Percentiles rank a stretch among this genome's conserved stretches.
These are phyloP conservation scores for Tuber microsphaerosporum DNA, from an alignment of 495 filamentous ascomycete genomes.

Conservation along the genomic window DNA sequence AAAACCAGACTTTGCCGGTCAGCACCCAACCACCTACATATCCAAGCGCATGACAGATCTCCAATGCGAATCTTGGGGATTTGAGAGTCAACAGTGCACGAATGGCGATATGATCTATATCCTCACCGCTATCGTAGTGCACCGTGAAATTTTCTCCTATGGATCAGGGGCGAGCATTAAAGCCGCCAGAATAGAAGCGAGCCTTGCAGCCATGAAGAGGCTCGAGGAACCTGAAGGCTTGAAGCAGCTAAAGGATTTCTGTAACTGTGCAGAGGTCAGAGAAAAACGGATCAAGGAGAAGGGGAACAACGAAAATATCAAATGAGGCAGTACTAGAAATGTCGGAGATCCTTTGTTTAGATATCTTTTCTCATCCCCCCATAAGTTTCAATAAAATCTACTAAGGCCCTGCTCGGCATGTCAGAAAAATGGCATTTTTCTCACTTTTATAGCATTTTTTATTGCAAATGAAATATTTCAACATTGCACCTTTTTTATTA, in stretches of 20 bases:
- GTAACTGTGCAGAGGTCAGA: background rate
- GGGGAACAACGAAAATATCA: background rate
- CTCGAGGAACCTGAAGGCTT: constrained; percentile 45
- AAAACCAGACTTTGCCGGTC: constrained; percentile 55
- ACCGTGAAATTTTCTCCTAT: constrained; percentile 59
- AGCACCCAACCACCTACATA: constrained; percentile 62
- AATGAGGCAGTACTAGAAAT: background rate
- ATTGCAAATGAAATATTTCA: no score
- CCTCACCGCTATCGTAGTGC: constrained; percentile 70
- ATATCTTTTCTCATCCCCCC: background rate
- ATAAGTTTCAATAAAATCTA: background rate
- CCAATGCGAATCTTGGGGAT: constrained; percentile 48
- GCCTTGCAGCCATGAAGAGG: constrained; percentile 55
- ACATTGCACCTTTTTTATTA: no score
- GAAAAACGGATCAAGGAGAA: background rate
- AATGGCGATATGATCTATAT: constrained; percentile 49
- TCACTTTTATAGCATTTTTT: no score
- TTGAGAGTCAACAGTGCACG: constrained; percentile 40
- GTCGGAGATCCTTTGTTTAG: background rate
- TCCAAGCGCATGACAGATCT: constrained; percentile 46
- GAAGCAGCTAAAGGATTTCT: background rate
- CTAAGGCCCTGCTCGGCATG: no score
- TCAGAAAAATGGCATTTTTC: no score
- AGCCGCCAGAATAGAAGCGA: constrained; percentile 67
- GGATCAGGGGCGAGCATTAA: constrained; percentile 56